A percentile compares a stretch with the other conserved stretches of the same genome.
phyloP scores from a whole-genome alignment of 345 rosid genomes.

The Brassica juncea region DNA sequence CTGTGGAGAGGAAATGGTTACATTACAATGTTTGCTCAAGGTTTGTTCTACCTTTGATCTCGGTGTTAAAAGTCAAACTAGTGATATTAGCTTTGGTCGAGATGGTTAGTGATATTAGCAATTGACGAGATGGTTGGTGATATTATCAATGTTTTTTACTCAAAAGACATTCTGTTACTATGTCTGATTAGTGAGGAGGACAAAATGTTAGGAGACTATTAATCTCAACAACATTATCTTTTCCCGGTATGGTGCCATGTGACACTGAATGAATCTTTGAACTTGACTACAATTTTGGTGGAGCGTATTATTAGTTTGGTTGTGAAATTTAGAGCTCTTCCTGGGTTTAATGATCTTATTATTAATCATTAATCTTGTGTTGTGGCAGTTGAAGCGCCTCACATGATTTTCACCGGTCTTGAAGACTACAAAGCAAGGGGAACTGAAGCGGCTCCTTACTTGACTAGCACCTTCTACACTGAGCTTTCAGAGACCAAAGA shows the following conservation, averaged over 20 bases:
- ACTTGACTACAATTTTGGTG: not conserved
- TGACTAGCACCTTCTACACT: constrained; percentile 65
- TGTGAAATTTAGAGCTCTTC: not conserved
- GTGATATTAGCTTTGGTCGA: not conserved
- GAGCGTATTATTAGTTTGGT: not conserved
- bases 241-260: not conserved
- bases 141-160: not conserved
- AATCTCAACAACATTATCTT: not conserved
- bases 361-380: constrained; percentile 1
- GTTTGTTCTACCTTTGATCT: constrained; percentile 8
- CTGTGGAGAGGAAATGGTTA: constrained; percentile 92
- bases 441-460: constrained; percentile 90
- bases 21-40: constrained; percentile 83
- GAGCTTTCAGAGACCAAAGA: constrained; percentile 82
- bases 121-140: not conserved
- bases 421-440: constrained; percentile 99
- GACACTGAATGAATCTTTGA: constrained; percentile 1
- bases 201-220: not conserved
- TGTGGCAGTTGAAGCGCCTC: constrained; percentile 84
- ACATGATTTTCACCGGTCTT: constrained; percentile 86
- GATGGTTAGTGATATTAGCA: not conserved
- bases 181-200: constrained; percentile 1
- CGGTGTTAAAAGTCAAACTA: not conserved
- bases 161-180: not conserved
- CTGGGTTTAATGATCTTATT: not conserved